Percentiles rank a stretch among this genome's conserved stretches.
Evolutionary conservation across 108 stramenopile species (phyloP).

Genomic region (Fragilaria crotonensis): DNA sequence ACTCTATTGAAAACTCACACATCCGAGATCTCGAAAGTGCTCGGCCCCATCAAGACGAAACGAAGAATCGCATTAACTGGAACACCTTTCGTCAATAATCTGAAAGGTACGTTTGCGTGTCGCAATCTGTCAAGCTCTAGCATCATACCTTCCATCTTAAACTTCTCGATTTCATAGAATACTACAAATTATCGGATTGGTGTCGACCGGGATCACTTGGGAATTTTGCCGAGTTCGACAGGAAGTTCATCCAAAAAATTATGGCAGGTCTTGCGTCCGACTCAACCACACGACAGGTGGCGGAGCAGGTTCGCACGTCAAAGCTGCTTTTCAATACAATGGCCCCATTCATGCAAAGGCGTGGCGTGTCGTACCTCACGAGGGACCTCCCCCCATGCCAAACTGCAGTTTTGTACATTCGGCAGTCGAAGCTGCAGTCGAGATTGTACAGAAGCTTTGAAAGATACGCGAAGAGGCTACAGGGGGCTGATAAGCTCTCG

Average conservation of each 20-base stretch:
- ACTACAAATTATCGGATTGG: conserved; percentile 53
- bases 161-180: conserved; percentile 28
- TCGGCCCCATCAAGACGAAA: conserved; percentile 27
- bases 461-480: background rate
- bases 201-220: conserved; percentile 48
- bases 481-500: background rate
- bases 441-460: conserved; percentile 28
- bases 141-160: no score
- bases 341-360: conserved; percentile 46
- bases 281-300: conserved; percentile 18
- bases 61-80: conserved; percentile 64
- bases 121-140: conserved; percentile 17
- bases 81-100: conserved; percentile 42
- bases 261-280: conserved; percentile 27
- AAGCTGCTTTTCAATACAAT: conserved; percentile 28
- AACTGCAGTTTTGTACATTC: conserved; percentile 51
- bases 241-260: conserved; percentile 41
- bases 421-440: conserved; percentile 50
- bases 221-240: conserved; percentile 29
- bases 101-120: background rate
- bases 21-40: conserved; percentile 36
- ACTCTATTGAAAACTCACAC: conserved; percentile 44
- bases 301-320: conserved; percentile 19
- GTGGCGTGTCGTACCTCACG: conserved; percentile 33
- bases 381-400: conserved; percentile 53